Conservation (phyloP, 75 land plant species). For the Chamaecyparis obtusa region DNA sequence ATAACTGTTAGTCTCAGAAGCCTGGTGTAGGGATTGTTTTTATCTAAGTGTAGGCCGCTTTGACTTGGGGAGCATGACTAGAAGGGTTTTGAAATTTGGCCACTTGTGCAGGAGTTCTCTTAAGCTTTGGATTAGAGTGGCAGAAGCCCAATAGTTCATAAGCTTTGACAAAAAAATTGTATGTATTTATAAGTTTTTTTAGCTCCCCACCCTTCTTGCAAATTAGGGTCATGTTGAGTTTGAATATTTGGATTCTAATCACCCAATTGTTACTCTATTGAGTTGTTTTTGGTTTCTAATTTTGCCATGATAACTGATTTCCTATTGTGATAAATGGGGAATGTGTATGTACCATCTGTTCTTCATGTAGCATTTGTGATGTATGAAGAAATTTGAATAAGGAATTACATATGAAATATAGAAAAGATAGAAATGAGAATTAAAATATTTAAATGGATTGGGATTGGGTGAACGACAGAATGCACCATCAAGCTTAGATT, state of each 20-base stretch:
- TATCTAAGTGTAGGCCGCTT: too few species aligned
- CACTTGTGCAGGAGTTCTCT: neutral
- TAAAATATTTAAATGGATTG: neutral
- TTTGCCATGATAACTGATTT: neutral
- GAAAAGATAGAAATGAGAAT: neutral
- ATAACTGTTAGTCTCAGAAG: too few species aligned
- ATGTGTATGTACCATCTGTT: neutral
- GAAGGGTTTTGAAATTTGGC: too few species aligned
- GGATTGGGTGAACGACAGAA: neutral
- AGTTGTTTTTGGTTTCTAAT: neutral
- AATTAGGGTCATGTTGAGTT: neutral
- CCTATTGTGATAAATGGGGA: neutral
- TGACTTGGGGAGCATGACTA: too few species aligned
- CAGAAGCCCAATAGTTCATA: too few species aligned
- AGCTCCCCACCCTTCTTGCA: neutral
- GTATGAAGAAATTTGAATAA: neutral
- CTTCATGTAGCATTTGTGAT: neutral
- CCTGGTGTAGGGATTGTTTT: too few species aligned
- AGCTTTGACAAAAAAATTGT: too few species aligned
- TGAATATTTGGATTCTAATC: neutral
- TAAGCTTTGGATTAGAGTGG: neutral
- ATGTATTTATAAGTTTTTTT: too few species aligned
- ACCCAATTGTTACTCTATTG: neutral
- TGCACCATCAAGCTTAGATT: neutral
- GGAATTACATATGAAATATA: neutral